A percentile compares a stretch with the other conserved stretches of the same genome.
Conservation (phyloP, 2,329 filamentous ascomycete species). For the Aphanoascus verrucosus region DNA sequence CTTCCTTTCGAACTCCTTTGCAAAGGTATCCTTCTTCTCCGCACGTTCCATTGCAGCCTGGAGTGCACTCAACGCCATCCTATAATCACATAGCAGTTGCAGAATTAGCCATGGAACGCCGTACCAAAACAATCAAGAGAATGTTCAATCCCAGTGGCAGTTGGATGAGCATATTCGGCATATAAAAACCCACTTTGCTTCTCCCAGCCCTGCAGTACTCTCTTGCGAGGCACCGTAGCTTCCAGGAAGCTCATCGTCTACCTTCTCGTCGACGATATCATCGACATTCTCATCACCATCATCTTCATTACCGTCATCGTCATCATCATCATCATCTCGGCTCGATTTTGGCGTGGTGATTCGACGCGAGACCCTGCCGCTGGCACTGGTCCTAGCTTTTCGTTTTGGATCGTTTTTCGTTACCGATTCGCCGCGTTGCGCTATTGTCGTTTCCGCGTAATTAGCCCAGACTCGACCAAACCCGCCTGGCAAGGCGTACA, state of each 20-base stretch:
- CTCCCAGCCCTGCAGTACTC: conserved; percentile 10
- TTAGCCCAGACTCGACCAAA: background rate
- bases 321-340: conserved; percentile 1
- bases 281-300: background rate
- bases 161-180: background rate
- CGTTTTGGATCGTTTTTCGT: background rate
- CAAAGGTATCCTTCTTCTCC: conserved; percentile 17
- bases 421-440: background rate
- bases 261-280: conserved; percentile 1
- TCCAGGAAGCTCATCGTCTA: background rate
- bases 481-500: too few species aligned
- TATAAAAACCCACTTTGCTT: conserved; percentile 9
- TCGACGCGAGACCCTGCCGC: background rate
- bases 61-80: conserved; percentile 15
- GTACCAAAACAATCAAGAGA: too few species aligned
- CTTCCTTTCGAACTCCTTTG: conserved; percentile 15
- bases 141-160: too few species aligned
- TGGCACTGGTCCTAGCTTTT: background rate
- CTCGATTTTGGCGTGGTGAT: background rate
- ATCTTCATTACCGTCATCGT: conserved; percentile 6
- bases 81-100: background rate
- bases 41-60: conserved; percentile 14
- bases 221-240: conserved; percentile 10
- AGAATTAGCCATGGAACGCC: background rate
- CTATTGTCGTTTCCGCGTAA: background rate